These are phyloP conservation scores for Solanum chilense DNA, from an alignment of 257 asterid genomes.

Conservation along the genomic window DNA sequence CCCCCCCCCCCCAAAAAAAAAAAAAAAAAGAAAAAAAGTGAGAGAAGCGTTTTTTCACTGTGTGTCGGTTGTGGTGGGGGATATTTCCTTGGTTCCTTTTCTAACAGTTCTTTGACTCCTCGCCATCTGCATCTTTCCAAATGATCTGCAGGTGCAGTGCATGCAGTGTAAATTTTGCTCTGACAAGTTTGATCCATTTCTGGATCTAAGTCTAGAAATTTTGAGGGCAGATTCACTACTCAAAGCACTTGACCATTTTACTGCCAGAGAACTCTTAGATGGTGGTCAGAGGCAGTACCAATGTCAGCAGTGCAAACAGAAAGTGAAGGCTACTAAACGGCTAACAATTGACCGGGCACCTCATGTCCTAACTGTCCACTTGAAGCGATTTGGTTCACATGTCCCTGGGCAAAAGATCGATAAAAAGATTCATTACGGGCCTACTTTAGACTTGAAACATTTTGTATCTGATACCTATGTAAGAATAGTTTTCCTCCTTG, in stretches of 20 bases:
- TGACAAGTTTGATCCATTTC: conserved; percentile 82
- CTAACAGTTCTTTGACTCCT: not conserved
- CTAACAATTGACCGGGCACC: conserved; percentile 78
- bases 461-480: conserved; percentile 79
- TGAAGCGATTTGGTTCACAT: conserved; percentile 77
- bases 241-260: conserved; percentile 83
- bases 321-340: conserved; percentile 90
- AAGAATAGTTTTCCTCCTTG: conserved; percentile 22
- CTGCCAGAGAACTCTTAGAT: conserved; percentile 78
- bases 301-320: conserved; percentile 92
- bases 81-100: not conserved
- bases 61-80: not conserved
- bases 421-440: conserved; percentile 47
- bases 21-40: not conserved
- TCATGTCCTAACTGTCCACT: conserved; percentile 77
- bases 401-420: conserved; percentile 61
- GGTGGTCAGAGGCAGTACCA: conserved; percentile 88
- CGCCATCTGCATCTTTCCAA: not conserved
- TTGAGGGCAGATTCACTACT: conserved; percentile 58
- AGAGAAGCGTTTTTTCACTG: not conserved
- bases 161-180: conserved; percentile 89
- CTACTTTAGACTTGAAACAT: conserved; percentile 74
- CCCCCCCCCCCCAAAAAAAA: too few relatives aligned
- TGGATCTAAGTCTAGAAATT: conserved; percentile 89
- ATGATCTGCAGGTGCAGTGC: conserved; percentile 73